Conservation (phyloP, 2,329 filamentous ascomycete species). For the Metarhizium rileyi region DNA sequence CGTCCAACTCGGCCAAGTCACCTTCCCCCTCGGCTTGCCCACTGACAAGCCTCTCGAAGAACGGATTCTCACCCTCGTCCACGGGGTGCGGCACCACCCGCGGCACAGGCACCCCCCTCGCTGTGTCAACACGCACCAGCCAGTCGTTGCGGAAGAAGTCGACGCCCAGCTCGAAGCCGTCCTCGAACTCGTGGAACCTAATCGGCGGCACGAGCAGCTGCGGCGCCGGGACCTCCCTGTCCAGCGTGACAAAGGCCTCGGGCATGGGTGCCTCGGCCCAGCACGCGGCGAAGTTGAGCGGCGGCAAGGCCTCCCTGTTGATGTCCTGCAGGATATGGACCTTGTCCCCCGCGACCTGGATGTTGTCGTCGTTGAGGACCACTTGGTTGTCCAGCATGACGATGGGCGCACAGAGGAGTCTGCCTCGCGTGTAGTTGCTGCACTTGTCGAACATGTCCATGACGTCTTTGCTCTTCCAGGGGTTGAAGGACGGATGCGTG, state of each 20-base stretch:
- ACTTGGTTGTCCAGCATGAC: background rate
- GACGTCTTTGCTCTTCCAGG: background rate
- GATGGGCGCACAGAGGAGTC: background rate
- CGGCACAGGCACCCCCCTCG: background rate
- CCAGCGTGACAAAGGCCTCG: background rate
- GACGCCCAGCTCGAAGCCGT: background rate
- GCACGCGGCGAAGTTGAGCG: conserved; percentile 1
- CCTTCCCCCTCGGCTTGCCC: background rate
- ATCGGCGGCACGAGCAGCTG: conserved; percentile 1
- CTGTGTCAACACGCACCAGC: background rate
- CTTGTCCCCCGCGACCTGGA: background rate
- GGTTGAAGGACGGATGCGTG: background rate
- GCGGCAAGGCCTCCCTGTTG: background rate
- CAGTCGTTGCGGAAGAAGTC: conserved; percentile 2
- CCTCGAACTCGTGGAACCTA: background rate
- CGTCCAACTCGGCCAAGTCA: background rate
- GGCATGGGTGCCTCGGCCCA: background rate
- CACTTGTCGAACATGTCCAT: background rate
- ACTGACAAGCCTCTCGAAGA: background rate
- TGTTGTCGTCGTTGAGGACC: background rate
- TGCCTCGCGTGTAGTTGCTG: background rate
- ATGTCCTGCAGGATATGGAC: background rate
- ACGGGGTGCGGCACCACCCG: background rate
- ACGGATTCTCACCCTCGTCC: background rate
- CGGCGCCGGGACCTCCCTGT: background rate